These are phyloP conservation scores for Elsinoe ampelina DNA, from an alignment of 2,329 filamentous ascomycete species.

Conservation along the genomic window DNA sequence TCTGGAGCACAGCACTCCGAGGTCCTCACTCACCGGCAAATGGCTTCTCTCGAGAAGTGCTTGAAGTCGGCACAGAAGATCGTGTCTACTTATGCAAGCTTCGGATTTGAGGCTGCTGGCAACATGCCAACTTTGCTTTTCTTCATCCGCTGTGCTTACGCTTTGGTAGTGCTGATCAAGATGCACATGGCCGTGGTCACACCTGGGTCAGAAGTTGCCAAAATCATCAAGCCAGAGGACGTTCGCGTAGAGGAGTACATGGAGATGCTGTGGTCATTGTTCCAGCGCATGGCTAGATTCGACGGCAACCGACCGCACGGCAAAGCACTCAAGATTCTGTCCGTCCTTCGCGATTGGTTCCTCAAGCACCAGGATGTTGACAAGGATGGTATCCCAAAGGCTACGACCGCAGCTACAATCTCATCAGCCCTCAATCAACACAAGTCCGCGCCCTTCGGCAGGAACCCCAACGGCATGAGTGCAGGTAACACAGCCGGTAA, in stretches of 20 bases:
- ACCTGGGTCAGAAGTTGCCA: conserved; percentile 40
- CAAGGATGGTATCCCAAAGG: not conserved
- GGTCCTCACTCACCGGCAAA: conserved; percentile 37
- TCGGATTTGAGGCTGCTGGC: conserved; percentile 36
- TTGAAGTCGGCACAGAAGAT: conserved; percentile 38
- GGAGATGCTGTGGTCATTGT: conserved; percentile 17
- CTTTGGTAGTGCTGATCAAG: conserved; percentile 50
- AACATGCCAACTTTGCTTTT: conserved; percentile 36
- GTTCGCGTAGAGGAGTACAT: conserved; percentile 22
- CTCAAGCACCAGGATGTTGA: conserved; percentile 26
- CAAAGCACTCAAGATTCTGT: conserved; percentile 40
- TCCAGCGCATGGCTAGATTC: conserved; percentile 33
- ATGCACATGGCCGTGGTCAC: conserved; percentile 47
- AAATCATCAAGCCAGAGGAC: conserved; percentile 23
- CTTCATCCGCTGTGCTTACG: conserved; percentile 47
- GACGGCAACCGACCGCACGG: conserved; percentile 36
- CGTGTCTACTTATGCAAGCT: conserved; percentile 40
- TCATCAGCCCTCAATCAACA: not conserved
- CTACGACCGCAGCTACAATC: not conserved
- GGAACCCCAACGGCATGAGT: conserved; percentile 8
- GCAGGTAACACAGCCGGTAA: not conserved
- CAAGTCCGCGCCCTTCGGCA: conserved; percentile 6
- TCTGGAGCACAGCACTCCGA: conserved; percentile 31
- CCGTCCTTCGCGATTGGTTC: conserved; percentile 38
- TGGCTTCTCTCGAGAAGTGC: conserved; percentile 39